Evolutionary conservation across 1,284 basidiomycete genomes (phyloP), one percentile per base, ranked within the genome.

Genomic region (Athelia psychrophila): DNA sequence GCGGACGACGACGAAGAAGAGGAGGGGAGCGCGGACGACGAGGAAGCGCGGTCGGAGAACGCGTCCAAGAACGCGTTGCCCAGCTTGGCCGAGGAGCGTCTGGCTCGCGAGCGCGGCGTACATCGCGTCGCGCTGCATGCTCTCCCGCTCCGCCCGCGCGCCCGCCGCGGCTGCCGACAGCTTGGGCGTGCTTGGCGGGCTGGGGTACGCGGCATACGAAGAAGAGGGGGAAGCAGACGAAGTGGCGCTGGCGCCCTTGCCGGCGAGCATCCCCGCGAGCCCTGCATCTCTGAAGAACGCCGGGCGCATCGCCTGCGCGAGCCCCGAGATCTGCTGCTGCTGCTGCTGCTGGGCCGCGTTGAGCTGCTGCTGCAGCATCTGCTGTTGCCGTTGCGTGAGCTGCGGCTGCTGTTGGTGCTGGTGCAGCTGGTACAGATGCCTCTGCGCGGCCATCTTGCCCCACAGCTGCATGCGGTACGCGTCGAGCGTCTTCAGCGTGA

Each of bases 401-500:
- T 66, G 64, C 47, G 75, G 74, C 27, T 68, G 72, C 5, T 51
- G 50, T 46, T 66, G 60, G 3, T 72, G 70, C 48, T 73, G 72
- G 2, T 53, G 44, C 15, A 65, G 58, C 19, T 62, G 65, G 46
- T 61, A 63, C 13, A 58, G 13, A 24, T 33, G 12, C 10, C n/a
- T n/a, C 25, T 47, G 25, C 33, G 75, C 68, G 0, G 89, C 89
- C 80, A 94, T 88, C 68, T 86, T 83, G 33, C 83, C 81, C 92
- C 91, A 94, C 1, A 94, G 76, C 60, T 94, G 92, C 87, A 92
- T 91, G 33, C 92, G 81, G 61, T 80, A 93, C 66, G 83, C 79
- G 70, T 95, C 92, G 62, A 93, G 75, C 8, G 81, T 84, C 74
- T 91, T 91, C 74, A 92, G 80, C 4, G 86, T 89, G 71, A 93